Evolutionary conservation across 345 rosid species (phyloP).

Genomic region (Jatropha curcas): DNA sequence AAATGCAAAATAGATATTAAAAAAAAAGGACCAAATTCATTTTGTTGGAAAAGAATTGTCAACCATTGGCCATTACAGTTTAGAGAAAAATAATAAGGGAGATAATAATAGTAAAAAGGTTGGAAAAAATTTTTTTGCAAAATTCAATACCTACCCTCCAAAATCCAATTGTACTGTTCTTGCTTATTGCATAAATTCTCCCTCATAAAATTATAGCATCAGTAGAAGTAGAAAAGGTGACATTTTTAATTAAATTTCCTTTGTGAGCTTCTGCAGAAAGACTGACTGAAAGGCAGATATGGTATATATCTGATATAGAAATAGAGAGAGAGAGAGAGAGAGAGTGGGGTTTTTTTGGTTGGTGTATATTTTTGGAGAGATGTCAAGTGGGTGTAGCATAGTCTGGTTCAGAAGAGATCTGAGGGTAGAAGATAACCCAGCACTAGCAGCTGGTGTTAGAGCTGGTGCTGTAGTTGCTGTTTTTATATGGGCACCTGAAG

Average conservation of each 20-base stretch:
- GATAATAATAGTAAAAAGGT: background rate
- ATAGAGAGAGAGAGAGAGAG: constrained; percentile 23
- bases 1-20: background rate
- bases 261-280: constrained; percentile 3
- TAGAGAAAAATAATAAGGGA: background rate
- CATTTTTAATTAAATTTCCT: constrained; percentile 7
- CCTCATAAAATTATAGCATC: background rate
- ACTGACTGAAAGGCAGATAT: constrained; percentile 1
- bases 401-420: constrained; percentile 99
- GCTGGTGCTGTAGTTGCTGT: constrained; percentile 80
- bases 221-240: constrained; percentile 11
- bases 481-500: constrained; percentile 94
- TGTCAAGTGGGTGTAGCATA: constrained; percentile 82
- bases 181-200: constrained; percentile 4
- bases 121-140: constrained; percentile 2
- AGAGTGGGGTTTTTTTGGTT: constrained; percentile 21
- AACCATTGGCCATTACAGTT: background rate
- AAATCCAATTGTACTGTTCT: background rate
- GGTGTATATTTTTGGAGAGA: constrained; percentile 40
- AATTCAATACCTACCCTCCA: background rate
- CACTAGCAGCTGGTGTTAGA: constrained; percentile 88
- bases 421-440: constrained; percentile 94
- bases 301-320: constrained; percentile 19
- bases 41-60: background rate
- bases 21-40: constrained; percentile 3